Percentiles rank a stretch among this genome's conserved stretches.
Conservation (phyloP, 441 rosid species). For the Hypseocharis bilobata region DNA sequence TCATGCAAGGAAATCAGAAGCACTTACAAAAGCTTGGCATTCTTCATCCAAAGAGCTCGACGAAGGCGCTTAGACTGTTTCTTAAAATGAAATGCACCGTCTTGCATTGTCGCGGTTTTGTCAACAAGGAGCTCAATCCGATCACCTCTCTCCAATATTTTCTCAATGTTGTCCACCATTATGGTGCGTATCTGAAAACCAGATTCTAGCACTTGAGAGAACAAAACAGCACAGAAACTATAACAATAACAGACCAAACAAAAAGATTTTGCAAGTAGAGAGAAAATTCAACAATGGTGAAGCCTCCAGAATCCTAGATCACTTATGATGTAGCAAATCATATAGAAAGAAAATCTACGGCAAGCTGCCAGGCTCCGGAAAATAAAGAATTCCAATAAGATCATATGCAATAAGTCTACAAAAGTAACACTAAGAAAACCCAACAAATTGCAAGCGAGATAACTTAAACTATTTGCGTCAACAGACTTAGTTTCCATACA, state of each 20-base stretch:
- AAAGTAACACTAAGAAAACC: too few relatives aligned
- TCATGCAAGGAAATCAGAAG: background rate
- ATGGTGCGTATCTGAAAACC: constrained; percentile 58
- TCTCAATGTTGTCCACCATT: constrained; percentile 86
- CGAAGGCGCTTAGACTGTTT: constrained; percentile 88
- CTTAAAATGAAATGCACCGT: constrained; percentile 74
- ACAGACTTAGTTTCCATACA: too few relatives aligned
- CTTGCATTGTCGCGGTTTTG: constrained; percentile 94
- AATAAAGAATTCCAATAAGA: background rate
- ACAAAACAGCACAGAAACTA: background rate
- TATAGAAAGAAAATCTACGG: background rate
- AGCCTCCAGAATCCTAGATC: background rate
- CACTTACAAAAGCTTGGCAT: constrained; percentile 80
- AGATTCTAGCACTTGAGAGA: constrained; percentile 3
- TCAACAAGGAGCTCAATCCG: constrained; percentile 90
- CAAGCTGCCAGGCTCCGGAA: background rate
- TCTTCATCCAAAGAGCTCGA: constrained; percentile 93
- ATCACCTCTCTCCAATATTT: constrained; percentile 89
- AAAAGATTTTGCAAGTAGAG: background rate
- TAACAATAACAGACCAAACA: background rate
- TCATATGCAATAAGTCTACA: too few relatives aligned
- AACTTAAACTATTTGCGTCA: too few relatives aligned
- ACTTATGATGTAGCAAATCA: background rate
- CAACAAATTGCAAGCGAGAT: too few relatives aligned
- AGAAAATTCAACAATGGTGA: background rate